Evolutionary conservation across 139 green algal species (phyloP).

Genomic region (Coelastrella sp.): DNA sequence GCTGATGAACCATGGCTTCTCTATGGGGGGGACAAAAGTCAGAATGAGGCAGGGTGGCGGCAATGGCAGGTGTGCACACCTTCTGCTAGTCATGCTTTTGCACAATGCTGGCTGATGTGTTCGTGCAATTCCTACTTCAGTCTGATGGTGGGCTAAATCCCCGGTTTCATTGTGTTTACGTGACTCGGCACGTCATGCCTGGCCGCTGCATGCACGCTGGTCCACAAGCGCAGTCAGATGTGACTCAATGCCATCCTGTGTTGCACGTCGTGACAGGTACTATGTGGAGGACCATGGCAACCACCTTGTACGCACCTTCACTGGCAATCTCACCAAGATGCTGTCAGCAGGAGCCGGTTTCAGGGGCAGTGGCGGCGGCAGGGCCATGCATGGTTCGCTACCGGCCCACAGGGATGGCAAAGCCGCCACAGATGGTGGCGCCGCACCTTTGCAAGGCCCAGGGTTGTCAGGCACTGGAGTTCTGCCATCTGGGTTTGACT

Average conservation of each 20-base stretch:
- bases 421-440: not conserved
- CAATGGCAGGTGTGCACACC: conserved; percentile 9
- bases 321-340: conserved; percentile 50
- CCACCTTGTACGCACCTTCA: conserved; percentile 49
- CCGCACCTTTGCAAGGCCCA: not conserved
- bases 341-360: conserved; percentile 24
- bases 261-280: not conserved
- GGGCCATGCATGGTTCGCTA: not conserved
- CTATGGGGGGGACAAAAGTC: not conserved
- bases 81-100: not conserved
- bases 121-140: no score
- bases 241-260: no score
- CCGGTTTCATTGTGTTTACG: no score
- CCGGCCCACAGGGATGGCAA: not conserved
- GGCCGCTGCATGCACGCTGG: no score
- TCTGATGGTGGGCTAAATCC: no score
- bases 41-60: conserved; percentile 35
- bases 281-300: conserved; percentile 49
- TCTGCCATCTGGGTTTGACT: not conserved
- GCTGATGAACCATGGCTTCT: conserved; percentile 34
- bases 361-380: not conserved
- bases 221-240: no score
- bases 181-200: no score
- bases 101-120: not conserved
- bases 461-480: conserved; percentile 6